Conservation (phyloP, 1,284 basidiomycete genomes). For the Earliella scabrosa region DNA sequence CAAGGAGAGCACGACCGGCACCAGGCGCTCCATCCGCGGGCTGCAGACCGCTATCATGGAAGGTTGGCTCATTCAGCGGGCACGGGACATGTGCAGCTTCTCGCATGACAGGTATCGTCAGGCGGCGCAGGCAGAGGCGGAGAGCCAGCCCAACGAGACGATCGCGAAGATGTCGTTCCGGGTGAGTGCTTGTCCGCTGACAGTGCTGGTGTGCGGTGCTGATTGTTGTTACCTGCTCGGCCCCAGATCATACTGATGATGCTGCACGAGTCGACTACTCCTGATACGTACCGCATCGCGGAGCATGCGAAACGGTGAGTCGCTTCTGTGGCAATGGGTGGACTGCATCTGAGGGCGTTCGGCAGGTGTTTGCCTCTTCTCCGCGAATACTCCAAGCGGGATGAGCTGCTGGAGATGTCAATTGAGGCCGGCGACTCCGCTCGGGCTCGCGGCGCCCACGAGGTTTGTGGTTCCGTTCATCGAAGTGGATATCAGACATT, state of each 20-base stretch:
- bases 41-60: constrained; percentile 67
- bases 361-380: constrained; percentile 62
- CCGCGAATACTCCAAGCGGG: constrained; percentile 60
- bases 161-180: constrained; percentile 73
- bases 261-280: constrained; percentile 59
- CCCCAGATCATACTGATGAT: constrained; percentile 71
- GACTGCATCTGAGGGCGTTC: not conserved
- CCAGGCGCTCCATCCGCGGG: constrained; percentile 67
- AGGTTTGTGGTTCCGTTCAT: constrained; percentile 44
- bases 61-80: constrained; percentile 72
- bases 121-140: constrained; percentile 63
- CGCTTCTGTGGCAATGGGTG: too few relatives aligned
- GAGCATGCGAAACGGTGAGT: constrained; percentile 66
- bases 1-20: constrained; percentile 39
- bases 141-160: constrained; percentile 49
- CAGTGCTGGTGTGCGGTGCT: not conserved
- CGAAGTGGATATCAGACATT: not conserved
- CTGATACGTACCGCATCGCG: constrained; percentile 67
- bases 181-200: constrained; percentile 36
- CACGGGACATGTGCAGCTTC: constrained; percentile 75
- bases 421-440: constrained; percentile 73
- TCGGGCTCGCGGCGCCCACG: constrained; percentile 70
- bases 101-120: constrained; percentile 74
- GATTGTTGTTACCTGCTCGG: not conserved
- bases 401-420: constrained; percentile 61